Evolutionary conservation across 2,329 filamentous ascomycete species (phyloP), one percentile per base, ranked within the genome.

Genomic region (Cladorrhinum sp.): DNA sequence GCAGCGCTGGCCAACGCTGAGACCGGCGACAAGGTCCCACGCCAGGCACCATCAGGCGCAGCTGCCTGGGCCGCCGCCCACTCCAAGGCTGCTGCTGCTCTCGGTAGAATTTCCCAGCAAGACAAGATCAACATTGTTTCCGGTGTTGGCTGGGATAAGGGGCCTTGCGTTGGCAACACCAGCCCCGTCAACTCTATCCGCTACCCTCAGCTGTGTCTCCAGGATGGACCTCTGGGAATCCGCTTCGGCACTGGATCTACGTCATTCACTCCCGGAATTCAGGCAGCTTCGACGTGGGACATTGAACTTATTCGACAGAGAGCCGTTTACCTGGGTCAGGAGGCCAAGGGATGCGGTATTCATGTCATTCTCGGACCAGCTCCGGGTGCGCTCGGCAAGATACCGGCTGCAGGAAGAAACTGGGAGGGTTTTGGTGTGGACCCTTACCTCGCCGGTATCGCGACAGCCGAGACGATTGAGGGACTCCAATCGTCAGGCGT

Each of bases 401-500:
- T 87, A 69, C 87, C 90, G 1, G 79, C 83, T 53, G 91, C 86
- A 30, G 91, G 91, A 0, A 80, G 91, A 39, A 92, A 91, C 71
- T 96, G 91, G 91, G 91, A 95, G 72, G 90, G 87, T 0, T 95
- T 94, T 70, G 88, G 89, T 0, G 80, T 87, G 1, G 91, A 96
- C 70, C 90, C 91, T 0, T 91, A 94, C 57, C 80, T 95, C 0
- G 63, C 85, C 20, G 88, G 86, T 18, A 77, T 88, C 64, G 84
- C 82, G 9, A 83, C 86, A 70, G 79, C 78, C 16, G 81, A 86
- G 71, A 88, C 86, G 0, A 79, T 90, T 58, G 76, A 82, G 65
- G 88, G 79, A 0, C 79, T 85, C 72, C 82, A 86, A 71, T 68
- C 72, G 36, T 75, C 73, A 4, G 80, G 81, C 10, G 76, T 83